These are phyloP conservation scores for Fusarium verticillioides DNA, from an alignment of 2,329 filamentous ascomycete species.

Conservation along the genomic window DNA sequence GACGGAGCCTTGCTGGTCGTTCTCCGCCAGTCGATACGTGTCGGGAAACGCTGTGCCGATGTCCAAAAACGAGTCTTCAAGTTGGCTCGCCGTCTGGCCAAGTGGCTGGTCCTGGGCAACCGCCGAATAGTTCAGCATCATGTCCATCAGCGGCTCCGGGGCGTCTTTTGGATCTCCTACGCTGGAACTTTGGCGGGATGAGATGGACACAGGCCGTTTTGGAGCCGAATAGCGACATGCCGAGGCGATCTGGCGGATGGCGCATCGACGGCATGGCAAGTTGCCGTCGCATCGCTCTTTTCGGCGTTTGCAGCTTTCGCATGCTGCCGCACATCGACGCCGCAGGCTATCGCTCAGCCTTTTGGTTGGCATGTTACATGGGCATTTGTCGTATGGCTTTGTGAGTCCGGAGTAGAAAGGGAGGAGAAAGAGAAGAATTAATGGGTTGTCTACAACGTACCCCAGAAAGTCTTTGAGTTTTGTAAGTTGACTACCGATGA, in stretches of 20 bases:
- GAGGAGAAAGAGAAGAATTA: too few relatives aligned
- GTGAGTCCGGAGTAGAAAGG: too few relatives aligned
- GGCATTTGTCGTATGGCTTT: too few relatives aligned
- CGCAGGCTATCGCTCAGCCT: not conserved
- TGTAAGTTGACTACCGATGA: too few relatives aligned
- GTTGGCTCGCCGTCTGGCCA: not conserved
- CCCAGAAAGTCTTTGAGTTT: too few relatives aligned
- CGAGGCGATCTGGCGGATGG: not conserved
- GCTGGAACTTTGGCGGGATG: not conserved
- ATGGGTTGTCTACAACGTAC: too few relatives aligned
- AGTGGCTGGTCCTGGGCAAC: not conserved
- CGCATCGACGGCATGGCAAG: not conserved
- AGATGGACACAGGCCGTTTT: not conserved
- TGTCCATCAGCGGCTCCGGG: not conserved
- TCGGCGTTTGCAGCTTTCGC: not conserved
- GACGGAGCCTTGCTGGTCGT: not conserved
- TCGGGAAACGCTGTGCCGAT: rapidly evolving
- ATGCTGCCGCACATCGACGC: not conserved
- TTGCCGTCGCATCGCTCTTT: not conserved
- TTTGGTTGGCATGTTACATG: not conserved
- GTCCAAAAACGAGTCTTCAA: not conserved
- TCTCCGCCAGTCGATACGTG: rapidly evolving
- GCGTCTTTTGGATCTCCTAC: too few relatives aligned
- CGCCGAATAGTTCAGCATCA: not conserved
- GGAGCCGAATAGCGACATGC: not conserved